Base-by-base conservation (phyloP, 1,284 basidiomycete genomes). In the Anthracocystis walkeri region DNA sequence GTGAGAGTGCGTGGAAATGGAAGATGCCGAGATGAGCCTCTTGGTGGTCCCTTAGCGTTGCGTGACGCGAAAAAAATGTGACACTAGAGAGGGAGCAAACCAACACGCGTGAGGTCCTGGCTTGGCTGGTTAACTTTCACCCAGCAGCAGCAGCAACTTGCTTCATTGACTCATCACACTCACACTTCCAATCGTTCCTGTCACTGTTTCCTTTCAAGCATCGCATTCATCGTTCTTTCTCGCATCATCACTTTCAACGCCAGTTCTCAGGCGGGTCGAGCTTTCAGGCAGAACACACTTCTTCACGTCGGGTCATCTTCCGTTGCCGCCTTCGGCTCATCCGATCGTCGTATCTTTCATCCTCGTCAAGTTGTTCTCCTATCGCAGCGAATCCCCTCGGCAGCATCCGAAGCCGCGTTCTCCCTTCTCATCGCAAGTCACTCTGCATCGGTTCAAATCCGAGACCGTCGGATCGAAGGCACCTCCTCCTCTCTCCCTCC, bases 11-110 rank as follows among this genome's bases (percentile, higher is more conserved):
- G 41, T 21, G 25, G 33, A 23, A 5, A 23, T 7, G 14, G 54
- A 42, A 35, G 20, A 21, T 21, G 31, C 45, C 45, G 56, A 33
- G 44, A 45, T 52, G 52, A 52, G 33, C n/a, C 31, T 20, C 20
- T n/a, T 31, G 29, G 46, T 48, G 46, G 46, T 29, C 12, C 12
- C 29, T n/a, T 33, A 48, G 44, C 21, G 18, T 38, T 66, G 53
- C 58, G 54, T 57, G 58, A 61, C 65, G 65, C 58, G 58, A 67
- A 67, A 58, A 63, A 57, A 56, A 41, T 46, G 64, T 51, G 64
- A 59, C 51, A 58, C 62, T n/a, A 14, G 14, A 21, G 40, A 54
- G 21, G n/a, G 31, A n/a, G 27, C 27, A 16, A 55, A 33, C n/a
- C 25, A 55, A 55, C 53, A 45, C 54, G 58, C 33, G 58, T 33